Base-by-base conservation (phyloP, 2,329 filamentous ascomycete species). In the Cytospora schulzeri region DNA sequence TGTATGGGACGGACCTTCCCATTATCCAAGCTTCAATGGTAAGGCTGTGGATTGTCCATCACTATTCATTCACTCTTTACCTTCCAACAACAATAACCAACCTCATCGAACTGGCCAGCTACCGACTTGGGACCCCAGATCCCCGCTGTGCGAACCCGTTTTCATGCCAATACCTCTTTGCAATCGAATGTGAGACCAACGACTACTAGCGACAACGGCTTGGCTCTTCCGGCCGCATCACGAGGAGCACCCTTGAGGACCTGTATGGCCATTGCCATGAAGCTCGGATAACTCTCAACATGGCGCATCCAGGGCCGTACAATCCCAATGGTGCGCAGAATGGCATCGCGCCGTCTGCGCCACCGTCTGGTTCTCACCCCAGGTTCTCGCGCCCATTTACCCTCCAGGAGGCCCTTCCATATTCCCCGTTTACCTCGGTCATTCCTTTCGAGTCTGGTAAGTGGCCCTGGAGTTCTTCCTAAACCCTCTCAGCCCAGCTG, bases 401-500 rank as follows among this genome's bases (percentile, higher is more conserved):
- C 4, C 84, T 95, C 15, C 85, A 89, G 63, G 90, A 95, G 73
- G 91, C 91, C 33, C 81, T 95, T 54, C 90, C 91, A n/a, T 93
- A 88, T 76, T 91, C 91, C 59, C 91, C 92, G 28, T 89, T 94
- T 73, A 91, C 89, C 57, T 92, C 91, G 4, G 89, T 93, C 57
- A 83, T 91, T 60, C 91, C 91, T 3, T 92, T 94, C 75, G 86
- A 90, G 74, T 85, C 90, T 69, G 88, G 91, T 93, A 77, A 68
- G 81, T 72, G 22, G 24, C n/a, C n/a, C 41, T 35, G 12, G 8
- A n/a, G 19, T 22, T 29, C n/a, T n/a, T 28, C 4, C 52, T 56
- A 14, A 31, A 15, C 11, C 1, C 29, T 15, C 24, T 15, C 4
- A 3, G 19, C 19, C 31, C 19, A 22, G 41, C 61, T 66, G 28